phyloP scores from a whole-genome alignment of 805 yeast species.

The Cyberlindnera xylosilytica region DNA sequence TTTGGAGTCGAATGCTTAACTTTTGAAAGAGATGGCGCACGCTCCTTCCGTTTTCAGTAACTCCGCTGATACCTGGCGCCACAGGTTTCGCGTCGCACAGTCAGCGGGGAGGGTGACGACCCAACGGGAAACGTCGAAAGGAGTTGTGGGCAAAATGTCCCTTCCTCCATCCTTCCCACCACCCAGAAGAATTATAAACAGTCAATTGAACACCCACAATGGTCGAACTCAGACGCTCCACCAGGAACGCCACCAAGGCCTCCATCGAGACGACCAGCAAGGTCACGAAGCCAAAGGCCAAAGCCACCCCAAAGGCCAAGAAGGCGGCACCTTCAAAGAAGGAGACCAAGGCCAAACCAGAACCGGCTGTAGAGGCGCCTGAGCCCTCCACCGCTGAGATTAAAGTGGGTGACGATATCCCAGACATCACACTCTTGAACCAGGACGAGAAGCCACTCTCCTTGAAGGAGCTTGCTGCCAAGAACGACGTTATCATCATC shows the following conservation, averaged over 20 bases:
- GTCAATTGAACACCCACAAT: not conserved
- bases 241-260: slow-evolving; percentile 14
- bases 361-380: not conserved
- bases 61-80: slow-evolving; percentile 7
- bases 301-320: slow-evolving; percentile 3
- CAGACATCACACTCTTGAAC: slow-evolving; percentile 58
- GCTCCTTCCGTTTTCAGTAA: slow-evolving; percentile 7
- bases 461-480: slow-evolving; percentile 38
- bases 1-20: no score
- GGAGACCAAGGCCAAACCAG: not conserved
- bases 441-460: slow-evolving; percentile 68
- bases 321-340: not conserved
- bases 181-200: not conserved
- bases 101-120: not conserved
- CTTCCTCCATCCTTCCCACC: not conserved
- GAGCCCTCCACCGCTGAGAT: slow-evolving; percentile 18
- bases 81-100: not conserved
- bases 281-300: slow-evolving; percentile 24
- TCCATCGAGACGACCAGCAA: slow-evolving; percentile 18
- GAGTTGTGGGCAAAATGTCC: not conserved
- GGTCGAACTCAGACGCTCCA: slow-evolving; percentile 16
- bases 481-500: slow-evolving; percentile 46
- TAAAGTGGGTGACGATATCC: slow-evolving; percentile 61
- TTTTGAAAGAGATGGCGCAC: no score
- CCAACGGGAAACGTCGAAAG: not conserved